Evolutionary conservation across 2,329 filamentous ascomycete genomes (phyloP).

Genomic region (Penicillium janthinellum): DNA sequence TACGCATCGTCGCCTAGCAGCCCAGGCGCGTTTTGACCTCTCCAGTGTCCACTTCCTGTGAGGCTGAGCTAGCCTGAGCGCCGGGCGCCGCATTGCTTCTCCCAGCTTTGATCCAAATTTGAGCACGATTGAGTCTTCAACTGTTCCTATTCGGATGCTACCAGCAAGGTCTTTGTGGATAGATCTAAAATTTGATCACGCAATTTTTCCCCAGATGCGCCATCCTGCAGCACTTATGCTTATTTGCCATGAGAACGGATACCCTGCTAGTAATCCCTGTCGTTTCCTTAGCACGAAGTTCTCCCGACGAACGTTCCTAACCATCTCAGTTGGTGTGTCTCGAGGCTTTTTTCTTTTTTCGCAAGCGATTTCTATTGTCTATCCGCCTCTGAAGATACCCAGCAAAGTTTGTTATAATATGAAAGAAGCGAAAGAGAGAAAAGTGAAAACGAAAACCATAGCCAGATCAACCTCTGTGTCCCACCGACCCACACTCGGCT

Average conservation of each 20-base stretch:
- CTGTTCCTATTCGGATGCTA: not conserved
- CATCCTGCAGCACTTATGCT: not conserved
- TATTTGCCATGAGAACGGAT: not conserved
- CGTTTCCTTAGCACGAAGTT: not conserved
- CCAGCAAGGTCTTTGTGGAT: not conserved
- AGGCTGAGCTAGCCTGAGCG: too few relatives aligned
- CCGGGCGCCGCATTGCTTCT: not conserved
- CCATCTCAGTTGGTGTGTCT: too few relatives aligned
- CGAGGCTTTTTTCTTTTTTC: too few relatives aligned
- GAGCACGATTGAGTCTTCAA: not conserved
- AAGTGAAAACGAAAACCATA: not conserved
- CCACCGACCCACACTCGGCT: not conserved
- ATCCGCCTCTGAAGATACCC: not conserved
- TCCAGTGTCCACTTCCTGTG: too few relatives aligned
- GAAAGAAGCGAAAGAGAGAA: not conserved
- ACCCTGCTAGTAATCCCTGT: not conserved
- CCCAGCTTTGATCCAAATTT: not conserved
- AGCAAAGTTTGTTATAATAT: slow-evolving; percentile 3
- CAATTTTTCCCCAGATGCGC: not conserved
- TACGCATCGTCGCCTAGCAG: too few relatives aligned
- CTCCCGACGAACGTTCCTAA: not conserved
- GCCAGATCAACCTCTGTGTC: not conserved
- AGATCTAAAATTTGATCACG: not conserved
- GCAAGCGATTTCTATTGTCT: slow-evolving; percentile 10
- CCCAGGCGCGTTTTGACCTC: too few relatives aligned